Percentiles rank a stretch among this genome's conserved stretches.
phyloP scores from a whole-genome alignment of 352 stramenopile genomes.

The Phytopythium montanum region DNA sequence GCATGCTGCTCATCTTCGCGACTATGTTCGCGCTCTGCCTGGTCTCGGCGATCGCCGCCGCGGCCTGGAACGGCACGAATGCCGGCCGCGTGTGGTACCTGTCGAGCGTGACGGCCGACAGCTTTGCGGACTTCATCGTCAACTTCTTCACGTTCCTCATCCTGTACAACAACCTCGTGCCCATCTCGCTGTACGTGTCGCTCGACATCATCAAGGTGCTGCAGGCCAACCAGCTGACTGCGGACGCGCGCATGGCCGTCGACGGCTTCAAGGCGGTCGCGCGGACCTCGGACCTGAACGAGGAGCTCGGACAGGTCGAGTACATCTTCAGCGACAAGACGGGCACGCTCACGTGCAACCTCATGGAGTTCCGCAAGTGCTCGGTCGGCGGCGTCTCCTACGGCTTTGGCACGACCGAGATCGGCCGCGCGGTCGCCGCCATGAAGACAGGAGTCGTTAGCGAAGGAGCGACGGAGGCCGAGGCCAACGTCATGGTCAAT shows the following conservation, averaged over 20 bases:
- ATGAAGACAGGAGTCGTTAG: slow-evolving; percentile 9
- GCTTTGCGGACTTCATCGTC: slow-evolving; percentile 37
- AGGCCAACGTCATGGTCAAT: slow-evolving; percentile 1
- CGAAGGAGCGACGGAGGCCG: neutral
- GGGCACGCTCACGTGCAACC: slow-evolving; percentile 97
- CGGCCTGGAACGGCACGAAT: slow-evolving; percentile 32
- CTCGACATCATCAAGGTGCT: slow-evolving; percentile 92
- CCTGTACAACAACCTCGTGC: slow-evolving; percentile 95
- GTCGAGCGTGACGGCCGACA: slow-evolving; percentile 29
- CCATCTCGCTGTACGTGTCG: slow-evolving; percentile 95
- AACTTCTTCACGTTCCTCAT: slow-evolving; percentile 93
- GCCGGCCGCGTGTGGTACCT: slow-evolving; percentile 47
- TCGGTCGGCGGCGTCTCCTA: slow-evolving; percentile 84
- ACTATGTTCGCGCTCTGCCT: slow-evolving; percentile 68
- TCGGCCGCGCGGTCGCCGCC: slow-evolving; percentile 91
- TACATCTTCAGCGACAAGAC: slow-evolving; percentile 99
- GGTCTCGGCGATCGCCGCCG: slow-evolving; percentile 33
- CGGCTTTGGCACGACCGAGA: slow-evolving; percentile 82
- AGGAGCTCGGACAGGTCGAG: slow-evolving; percentile 93
- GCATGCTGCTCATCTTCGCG: slow-evolving; percentile 71
- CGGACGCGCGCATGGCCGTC: slow-evolving; percentile 81
- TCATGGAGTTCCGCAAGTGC: slow-evolving; percentile 96
- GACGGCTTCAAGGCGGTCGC: slow-evolving; percentile 73
- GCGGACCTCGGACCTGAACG: slow-evolving; percentile 88
- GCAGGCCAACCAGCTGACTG: slow-evolving; percentile 85